Evolutionary conservation across 768 basidiomycete species (phyloP).

Genomic region (Auricularia sp.): DNA sequence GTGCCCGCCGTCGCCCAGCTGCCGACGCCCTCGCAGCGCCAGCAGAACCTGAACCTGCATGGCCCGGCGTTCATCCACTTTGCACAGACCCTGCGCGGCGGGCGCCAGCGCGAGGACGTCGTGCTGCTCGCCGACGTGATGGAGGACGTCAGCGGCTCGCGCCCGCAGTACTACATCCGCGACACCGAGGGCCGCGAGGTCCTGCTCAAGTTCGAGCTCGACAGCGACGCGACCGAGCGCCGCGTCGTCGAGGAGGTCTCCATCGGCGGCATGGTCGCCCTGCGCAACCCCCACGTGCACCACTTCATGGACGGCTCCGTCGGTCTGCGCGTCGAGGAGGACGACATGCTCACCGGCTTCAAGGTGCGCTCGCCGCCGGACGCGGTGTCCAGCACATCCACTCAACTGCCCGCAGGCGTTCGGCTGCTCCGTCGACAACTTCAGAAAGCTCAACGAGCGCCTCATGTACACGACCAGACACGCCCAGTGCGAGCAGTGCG

Average conservation of each 20-base stretch:
- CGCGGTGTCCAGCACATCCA: not conserved
- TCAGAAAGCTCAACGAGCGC: not conserved
- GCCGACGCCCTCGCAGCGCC: not conserved
- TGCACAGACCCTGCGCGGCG: not conserved
- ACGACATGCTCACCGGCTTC: not conserved
- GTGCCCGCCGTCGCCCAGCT: no score
- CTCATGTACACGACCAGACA: not conserved
- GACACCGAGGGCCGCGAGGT: not conserved
- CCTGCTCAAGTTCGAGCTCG: not conserved
- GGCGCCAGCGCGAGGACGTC: not conserved
- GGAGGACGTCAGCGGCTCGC: not conserved
- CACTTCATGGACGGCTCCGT: not conserved
- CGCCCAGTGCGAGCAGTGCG: not conserved
- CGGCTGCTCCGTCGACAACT: not conserved
- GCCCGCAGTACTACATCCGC: not conserved
- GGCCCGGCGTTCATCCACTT: not conserved
- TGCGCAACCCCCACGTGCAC: not conserved
- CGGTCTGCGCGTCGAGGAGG: not conserved
- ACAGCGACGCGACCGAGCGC: not conserved
- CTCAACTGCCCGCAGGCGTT: no score
- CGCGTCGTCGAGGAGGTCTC: not conserved
- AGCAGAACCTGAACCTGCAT: not conserved
- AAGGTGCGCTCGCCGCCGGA: not conserved
- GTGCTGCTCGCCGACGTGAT: not conserved
- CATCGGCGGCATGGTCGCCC: not conserved